Percentiles rank a stretch among this genome's conserved stretches.
These are phyloP conservation scores for Mycotypha africana DNA, from an alignment of 371 early-diverging fungal genomes.

Conservation along the genomic window DNA sequence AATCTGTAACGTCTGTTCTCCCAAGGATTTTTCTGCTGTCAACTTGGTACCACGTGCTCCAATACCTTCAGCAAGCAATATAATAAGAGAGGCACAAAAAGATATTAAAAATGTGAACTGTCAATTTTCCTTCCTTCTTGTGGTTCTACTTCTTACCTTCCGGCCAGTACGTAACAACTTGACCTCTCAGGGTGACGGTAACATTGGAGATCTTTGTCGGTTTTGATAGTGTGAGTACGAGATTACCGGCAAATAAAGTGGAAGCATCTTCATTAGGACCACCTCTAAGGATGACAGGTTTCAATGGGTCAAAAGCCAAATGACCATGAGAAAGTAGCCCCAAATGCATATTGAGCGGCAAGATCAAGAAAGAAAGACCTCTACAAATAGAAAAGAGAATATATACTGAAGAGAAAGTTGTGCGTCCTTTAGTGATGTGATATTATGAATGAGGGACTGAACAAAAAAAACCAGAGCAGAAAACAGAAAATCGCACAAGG, in stretches of 20 bases:
- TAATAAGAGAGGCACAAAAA: too few species aligned
- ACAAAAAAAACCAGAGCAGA: too few species aligned
- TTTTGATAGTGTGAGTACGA: conserved; percentile 20
- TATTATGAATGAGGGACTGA: too few species aligned
- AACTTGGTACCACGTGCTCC: conserved; percentile 35
- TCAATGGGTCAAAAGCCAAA: conserved; percentile 25
- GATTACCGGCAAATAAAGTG: conserved; percentile 23
- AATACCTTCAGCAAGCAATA: conserved; percentile 34
- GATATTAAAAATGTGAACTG: neutral
- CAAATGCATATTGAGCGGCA: conserved; percentile 16
- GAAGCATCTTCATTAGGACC: conserved; percentile 26
- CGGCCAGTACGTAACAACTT: conserved; percentile 23
- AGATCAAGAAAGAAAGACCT: too few species aligned
- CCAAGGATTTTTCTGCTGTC: conserved; percentile 27
- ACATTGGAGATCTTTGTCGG: conserved; percentile 22
- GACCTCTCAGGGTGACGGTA: conserved; percentile 18
- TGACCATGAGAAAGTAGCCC: conserved; percentile 25
- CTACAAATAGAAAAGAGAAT: too few species aligned
- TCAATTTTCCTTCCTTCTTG: neutral
- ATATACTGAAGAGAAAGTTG: too few species aligned
- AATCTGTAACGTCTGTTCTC: conserved; percentile 25
- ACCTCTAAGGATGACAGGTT: conserved; percentile 27
- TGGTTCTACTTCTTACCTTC: conserved; percentile 19
- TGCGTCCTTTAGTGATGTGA: too few species aligned
- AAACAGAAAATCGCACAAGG: too few species aligned